Percentiles rank a stretch among this genome's conserved stretches.
phyloP scores from a whole-genome alignment of 768 basidiomycete species.

The Pleurotus giganteus region DNA sequence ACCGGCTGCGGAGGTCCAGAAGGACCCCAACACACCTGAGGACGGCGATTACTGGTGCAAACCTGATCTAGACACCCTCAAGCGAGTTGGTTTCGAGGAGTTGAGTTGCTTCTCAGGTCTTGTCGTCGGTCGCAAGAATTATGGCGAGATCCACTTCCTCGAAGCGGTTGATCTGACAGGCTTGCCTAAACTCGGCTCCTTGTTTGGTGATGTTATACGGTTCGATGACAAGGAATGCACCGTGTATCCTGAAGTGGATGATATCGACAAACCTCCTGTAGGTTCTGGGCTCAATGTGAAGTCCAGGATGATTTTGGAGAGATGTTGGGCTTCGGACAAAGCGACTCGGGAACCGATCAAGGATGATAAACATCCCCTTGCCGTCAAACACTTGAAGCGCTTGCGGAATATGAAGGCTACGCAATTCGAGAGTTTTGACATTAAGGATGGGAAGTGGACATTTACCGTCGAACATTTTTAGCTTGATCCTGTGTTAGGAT shows the following conservation, averaged over 20 bases:
- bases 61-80: constrained; percentile 73
- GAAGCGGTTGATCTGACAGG: constrained; percentile 86
- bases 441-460: constrained; percentile 83
- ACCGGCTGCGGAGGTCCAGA: constrained; percentile 22
- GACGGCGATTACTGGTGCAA: constrained; percentile 93
- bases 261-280: constrained; percentile 79
- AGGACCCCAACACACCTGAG: constrained; percentile 42
- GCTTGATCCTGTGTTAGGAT: too few species aligned
- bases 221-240: constrained; percentile 92
- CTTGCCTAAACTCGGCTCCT: constrained; percentile 70
- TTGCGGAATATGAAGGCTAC: constrained; percentile 86
- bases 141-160: constrained; percentile 83
- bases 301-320: constrained; percentile 71
- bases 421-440: constrained; percentile 77
- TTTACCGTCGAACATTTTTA: constrained; percentile 96
- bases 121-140: constrained; percentile 88
- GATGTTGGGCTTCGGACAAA: constrained; percentile 90
- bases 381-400: constrained; percentile 73
- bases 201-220: constrained; percentile 83
- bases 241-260: constrained; percentile 89
- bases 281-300: constrained; percentile 89
- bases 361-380: constrained; percentile 68
- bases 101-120: constrained; percentile 73
- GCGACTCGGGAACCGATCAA: constrained; percentile 88
- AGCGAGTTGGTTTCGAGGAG: constrained; percentile 68